A percentile compares a stretch with the other conserved stretches of the same genome.
Conservation (phyloP, 495 filamentous ascomycete species). For the Penicillium soppii region DNA sequence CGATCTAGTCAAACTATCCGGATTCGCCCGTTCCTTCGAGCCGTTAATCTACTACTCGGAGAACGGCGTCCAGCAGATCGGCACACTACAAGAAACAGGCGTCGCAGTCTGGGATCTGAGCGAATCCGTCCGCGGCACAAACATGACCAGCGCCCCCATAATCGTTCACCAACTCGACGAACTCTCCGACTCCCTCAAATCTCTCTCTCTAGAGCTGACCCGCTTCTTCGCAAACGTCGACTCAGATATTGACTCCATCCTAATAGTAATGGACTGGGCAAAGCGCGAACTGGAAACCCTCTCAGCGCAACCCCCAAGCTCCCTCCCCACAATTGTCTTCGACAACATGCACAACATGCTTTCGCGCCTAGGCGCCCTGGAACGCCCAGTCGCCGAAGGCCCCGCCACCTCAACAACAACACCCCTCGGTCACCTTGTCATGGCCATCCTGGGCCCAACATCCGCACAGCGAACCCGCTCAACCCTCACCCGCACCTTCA, state of each 20-base stretch:
- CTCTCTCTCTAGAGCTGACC: conserved; percentile 75
- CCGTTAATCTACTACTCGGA: conserved; percentile 91
- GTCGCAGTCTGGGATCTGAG: conserved; percentile 91
- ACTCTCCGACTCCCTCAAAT: conserved; percentile 78
- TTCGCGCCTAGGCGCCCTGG: conserved; percentile 65
- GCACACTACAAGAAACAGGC: conserved; percentile 81
- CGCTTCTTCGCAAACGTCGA: conserved; percentile 90
- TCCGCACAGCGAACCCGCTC: conserved; percentile 73
- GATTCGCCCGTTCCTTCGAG: conserved; percentile 84
- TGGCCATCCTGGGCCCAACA: conserved; percentile 74
- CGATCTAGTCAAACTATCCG: conserved; percentile 85
- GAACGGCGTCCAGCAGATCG: conserved; percentile 78
- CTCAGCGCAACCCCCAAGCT: conserved; percentile 51
- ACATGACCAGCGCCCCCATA: conserved; percentile 82
- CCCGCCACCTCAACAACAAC: conserved; percentile 52
- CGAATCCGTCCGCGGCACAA: conserved; percentile 81
- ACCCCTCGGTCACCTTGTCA: conserved; percentile 60
- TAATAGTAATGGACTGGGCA: conserved; percentile 94
- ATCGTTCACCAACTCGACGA: conserved; percentile 83
- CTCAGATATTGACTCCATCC: conserved; percentile 85
- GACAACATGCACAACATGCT: conserved; percentile 80
- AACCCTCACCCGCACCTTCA: conserved; percentile 81
- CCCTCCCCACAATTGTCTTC: conserved; percentile 62
- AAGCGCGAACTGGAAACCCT: conserved; percentile 69
- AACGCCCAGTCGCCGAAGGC: conserved; percentile 43